Evolutionary conservation across 495 filamentous ascomycete species (phyloP).

Genomic region (Lophiotrema nucula): DNA sequence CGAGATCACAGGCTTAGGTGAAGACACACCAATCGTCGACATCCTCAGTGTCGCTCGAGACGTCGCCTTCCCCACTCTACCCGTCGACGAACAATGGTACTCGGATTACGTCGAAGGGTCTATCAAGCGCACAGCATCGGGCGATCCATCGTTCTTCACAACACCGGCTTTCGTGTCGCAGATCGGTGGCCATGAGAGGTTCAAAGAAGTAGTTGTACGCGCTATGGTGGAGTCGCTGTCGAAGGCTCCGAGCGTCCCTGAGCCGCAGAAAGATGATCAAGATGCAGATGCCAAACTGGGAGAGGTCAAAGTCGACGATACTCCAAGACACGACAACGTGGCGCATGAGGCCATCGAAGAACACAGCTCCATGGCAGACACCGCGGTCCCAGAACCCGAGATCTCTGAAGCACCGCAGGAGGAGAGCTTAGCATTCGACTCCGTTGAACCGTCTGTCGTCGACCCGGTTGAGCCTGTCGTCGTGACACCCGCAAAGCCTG

Average conservation of each 20-base stretch:
- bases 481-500: neutral
- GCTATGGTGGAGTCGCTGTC: constrained; percentile 10
- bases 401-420: neutral
- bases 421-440: neutral
- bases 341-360: neutral
- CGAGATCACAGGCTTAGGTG: neutral
- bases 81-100: constrained; percentile 16
- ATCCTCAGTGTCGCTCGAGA: constrained; percentile 12
- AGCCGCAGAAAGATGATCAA: neutral
- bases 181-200: constrained; percentile 12
- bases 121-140: constrained; percentile 4
- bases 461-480: neutral
- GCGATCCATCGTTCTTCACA: constrained; percentile 10
- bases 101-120: constrained; percentile 10
- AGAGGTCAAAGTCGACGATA: neutral
- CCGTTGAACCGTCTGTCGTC: neutral
- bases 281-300: neutral
- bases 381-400: neutral
- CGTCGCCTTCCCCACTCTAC: constrained; percentile 7
- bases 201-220: constrained; percentile 8
- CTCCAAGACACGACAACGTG: no score
- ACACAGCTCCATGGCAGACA: neutral
- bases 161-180: constrained; percentile 8
- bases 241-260: neutral
- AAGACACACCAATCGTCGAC: constrained; percentile 11